Percentiles rank a stretch among this genome's conserved stretches.
phyloP scores from a whole-genome alignment of 2,329 filamentous ascomycete genomes.

The Apiospora kogelbergensis region DNA sequence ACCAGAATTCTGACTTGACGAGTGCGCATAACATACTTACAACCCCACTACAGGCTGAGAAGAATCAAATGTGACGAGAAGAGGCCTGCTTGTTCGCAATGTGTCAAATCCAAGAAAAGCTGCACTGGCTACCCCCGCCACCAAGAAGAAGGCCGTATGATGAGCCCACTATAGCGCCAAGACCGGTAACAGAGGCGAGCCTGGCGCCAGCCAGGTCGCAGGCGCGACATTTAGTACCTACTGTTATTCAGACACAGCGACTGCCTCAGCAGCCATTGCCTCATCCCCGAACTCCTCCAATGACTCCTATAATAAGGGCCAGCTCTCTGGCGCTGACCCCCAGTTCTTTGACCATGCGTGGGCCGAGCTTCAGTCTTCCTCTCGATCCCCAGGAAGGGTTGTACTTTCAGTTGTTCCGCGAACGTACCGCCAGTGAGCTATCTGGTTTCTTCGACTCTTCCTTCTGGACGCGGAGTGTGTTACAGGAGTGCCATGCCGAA shows the following conservation, averaged over 20 bases:
- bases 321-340: slow-evolving; percentile 4
- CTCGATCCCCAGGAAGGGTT: slow-evolving; percentile 53
- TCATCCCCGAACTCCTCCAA: slow-evolving; percentile 31
- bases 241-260: slow-evolving; percentile 15
- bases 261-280: slow-evolving; percentile 13
- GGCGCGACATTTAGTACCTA: slow-evolving; percentile 9
- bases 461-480: slow-evolving; percentile 64
- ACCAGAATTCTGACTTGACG: slow-evolving; percentile 8
- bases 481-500: slow-evolving; percentile 63
- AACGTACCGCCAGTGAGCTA: slow-evolving; percentile 60
- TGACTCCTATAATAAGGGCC: slow-evolving; percentile 26
- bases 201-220: slow-evolving; percentile 2
- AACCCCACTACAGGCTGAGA: slow-evolving; percentile 44
- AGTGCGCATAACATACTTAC: slow-evolving; percentile 19
- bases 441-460: slow-evolving; percentile 67
- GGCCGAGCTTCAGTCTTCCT: slow-evolving; percentile 44
- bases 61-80: slow-evolving; percentile 68
- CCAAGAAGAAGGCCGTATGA: slow-evolving; percentile 38
- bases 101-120: slow-evolving; percentile 54
- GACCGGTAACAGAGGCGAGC: slow-evolving; percentile 29
- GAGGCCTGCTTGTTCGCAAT: slow-evolving; percentile 61
- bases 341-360: slow-evolving; percentile 36
- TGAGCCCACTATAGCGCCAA: slow-evolving; percentile 47
- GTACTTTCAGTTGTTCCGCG: slow-evolving; percentile 63
- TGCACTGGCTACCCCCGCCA: slow-evolving; percentile 64